Percentiles rank a stretch among this genome's conserved stretches.
Conservation (phyloP, 2,329 filamentous ascomycete species). For the Aspergillus ibericus region DNA sequence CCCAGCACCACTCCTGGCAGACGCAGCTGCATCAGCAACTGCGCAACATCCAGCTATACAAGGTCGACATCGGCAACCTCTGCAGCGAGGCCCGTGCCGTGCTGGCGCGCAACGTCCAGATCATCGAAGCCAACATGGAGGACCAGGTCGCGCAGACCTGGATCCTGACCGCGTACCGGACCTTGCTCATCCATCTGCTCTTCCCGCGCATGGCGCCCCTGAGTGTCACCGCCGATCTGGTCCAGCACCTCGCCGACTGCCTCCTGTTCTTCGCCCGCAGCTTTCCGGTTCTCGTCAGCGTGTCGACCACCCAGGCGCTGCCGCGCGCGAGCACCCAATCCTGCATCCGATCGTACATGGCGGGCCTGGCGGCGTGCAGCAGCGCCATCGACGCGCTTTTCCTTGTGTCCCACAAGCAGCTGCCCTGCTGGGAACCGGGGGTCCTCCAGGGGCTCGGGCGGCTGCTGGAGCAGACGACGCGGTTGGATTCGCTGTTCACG, state of each 20-base stretch:
- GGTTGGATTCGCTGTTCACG: not conserved
- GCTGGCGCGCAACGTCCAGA: not conserved
- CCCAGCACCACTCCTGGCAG: not conserved
- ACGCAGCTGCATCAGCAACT: not conserved
- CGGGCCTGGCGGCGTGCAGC: not conserved
- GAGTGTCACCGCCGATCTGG: not conserved
- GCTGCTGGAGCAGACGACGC: not conserved
- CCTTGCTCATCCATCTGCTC: not conserved
- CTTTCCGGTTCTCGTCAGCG: not conserved
- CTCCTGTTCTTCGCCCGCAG: not conserved
- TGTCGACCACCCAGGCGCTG: not conserved
- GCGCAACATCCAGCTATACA: not conserved
- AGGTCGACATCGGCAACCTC: not conserved
- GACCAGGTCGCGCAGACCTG: not conserved
- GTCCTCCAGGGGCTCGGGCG: not conserved
- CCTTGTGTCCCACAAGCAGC: not conserved
- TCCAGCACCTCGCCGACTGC: not conserved
- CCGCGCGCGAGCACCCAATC: not conserved
- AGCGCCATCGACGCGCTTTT: not conserved
- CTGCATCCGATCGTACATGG: not conserved
- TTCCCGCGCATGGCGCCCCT: not conserved
- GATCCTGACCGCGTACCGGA: not conserved
- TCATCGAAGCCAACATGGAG: not conserved
- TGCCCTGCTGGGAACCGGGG: not conserved
- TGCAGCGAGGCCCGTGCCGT: not conserved